Conservation (phyloP, 1,284 basidiomycete species). For the Marasmius sp. region DNA sequence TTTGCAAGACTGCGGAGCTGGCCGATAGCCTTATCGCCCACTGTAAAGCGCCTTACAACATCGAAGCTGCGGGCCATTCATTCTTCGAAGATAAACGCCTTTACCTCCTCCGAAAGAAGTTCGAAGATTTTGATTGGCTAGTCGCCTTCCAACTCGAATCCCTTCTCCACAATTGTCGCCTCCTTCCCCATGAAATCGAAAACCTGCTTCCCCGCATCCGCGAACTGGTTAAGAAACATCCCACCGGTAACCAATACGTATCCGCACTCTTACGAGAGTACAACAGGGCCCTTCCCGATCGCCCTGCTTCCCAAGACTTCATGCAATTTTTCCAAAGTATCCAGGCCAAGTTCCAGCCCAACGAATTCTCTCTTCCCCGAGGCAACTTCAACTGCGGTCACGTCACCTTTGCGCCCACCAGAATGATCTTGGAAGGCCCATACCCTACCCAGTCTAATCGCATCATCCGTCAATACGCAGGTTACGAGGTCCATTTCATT, state of each 20-base stretch:
- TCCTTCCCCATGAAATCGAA: slow-evolving; percentile 57
- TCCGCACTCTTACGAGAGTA: slow-evolving; percentile 54
- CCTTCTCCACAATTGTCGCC: slow-evolving; percentile 55
- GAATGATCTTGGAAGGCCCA: slow-evolving; percentile 72
- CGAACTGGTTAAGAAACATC: slow-evolving; percentile 33
- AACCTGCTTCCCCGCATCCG: slow-evolving; percentile 42
- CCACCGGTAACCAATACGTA: slow-evolving; percentile 29
- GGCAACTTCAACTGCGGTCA: slow-evolving; percentile 57
- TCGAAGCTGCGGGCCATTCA: slow-evolving; percentile 46
- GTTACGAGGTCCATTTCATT: slow-evolving; percentile 56
- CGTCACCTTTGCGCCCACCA: slow-evolving; percentile 71
- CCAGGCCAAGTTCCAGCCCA: slow-evolving; percentile 23
- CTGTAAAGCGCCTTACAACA: slow-evolving; percentile 25
- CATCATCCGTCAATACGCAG: slow-evolving; percentile 57
- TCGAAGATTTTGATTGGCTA: slow-evolving; percentile 51
- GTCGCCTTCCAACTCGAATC: slow-evolving; percentile 73
- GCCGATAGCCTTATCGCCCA: slow-evolving; percentile 27
- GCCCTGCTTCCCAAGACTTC: slow-evolving; percentile 43
- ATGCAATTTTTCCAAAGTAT: slow-evolving; percentile 47
- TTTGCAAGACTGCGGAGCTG: slow-evolving; percentile 57
- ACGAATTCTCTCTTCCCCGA: slow-evolving; percentile 19
- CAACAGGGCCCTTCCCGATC: slow-evolving; percentile 41
- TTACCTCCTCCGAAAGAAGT: slow-evolving; percentile 39
- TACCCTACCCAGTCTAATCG: slow-evolving; percentile 66
- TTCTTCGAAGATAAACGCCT: slow-evolving; percentile 54